Percentiles rank a stretch among this genome's conserved stretches.
These are phyloP conservation scores for Nicotiana rustica DNA, from an alignment of 305 asterid genomes.

Conservation along the genomic window DNA sequence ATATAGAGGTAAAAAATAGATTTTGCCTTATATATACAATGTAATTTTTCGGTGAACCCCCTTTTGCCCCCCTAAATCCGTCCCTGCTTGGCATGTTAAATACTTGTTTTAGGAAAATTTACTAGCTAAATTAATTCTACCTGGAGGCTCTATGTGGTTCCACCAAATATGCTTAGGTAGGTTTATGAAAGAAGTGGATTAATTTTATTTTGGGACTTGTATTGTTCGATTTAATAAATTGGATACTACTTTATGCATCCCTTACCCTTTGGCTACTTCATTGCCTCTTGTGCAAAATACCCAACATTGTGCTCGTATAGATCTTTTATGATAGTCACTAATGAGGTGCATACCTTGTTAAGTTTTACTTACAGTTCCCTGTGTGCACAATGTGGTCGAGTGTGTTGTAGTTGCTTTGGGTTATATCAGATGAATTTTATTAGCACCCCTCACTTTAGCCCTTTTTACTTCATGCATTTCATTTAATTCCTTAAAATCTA, in stretches of 20 bases:
- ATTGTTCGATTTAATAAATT: not conserved
- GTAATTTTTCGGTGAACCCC: no score
- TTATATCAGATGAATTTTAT: not conserved
- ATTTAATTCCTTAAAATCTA: not conserved
- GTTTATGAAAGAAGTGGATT: not conserved
- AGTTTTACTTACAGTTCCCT: not conserved
- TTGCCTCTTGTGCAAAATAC: not conserved
- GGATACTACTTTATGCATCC: not conserved
- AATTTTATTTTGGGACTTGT: not conserved
- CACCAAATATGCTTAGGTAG: not conserved
- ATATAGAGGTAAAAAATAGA: no score
- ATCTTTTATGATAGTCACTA: not conserved
- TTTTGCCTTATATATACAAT: no score
- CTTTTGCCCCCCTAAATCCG: no score
- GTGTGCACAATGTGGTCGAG: not conserved
- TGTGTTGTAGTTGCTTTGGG: not conserved
- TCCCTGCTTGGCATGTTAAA: no score
- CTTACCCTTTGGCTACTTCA: not conserved
- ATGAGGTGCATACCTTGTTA: not conserved
- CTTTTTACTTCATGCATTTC: not conserved
- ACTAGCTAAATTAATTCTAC: not conserved
- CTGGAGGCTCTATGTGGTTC: not conserved
- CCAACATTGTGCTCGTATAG: not conserved
- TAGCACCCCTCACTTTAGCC: not conserved
- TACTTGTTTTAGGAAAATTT: not conserved